Base-by-base conservation (phyloP, 176 grass and related monocot species). In the Typha latifolia region DNA sequence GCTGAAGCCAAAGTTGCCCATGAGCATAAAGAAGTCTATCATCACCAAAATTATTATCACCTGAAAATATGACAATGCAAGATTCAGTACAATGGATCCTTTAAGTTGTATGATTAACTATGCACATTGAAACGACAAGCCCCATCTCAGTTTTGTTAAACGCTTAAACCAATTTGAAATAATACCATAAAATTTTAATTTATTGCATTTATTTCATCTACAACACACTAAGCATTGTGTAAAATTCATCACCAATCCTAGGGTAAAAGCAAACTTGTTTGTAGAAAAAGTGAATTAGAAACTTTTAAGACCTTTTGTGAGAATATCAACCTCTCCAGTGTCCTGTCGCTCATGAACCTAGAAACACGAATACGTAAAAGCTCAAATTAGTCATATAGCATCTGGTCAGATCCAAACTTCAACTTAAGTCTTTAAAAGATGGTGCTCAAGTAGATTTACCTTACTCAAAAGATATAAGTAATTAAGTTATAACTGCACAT, bases 1-100 rank as follows among this genome's bases (percentile, higher is more conserved):
- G 81, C 48, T 95, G 86, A 70, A 95, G 90, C 90, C 90, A 90
- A 78, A 95, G 83, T 77, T 95, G 90, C 51, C 86, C 91, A 2
- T 90, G 91, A 61, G 86, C 81, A 72, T 95, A 87, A 15, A 90
- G 77, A 67, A 90, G 75, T 48, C 84, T 83, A 64, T 95, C 86
- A 75, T 95, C 86, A 1, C 75, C 91, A 75, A 84, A 80, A 61
- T 87, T 90, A 66, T 90, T 90, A 67, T 95, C 91, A 78, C 91
- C 86, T 95, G 72, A 74, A 72, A 69, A 19, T 1, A 62, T 76
- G 29, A 71, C 64, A 14, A 14, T 20, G 14, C 56, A 51, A 48
- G 69, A 47, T 49, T 23, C 10, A 34, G 8, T 52, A 43, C 32
- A 67, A 22, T 64, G 14, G 51, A 56, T 56, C 51, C 16, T n/a